A percentile compares a stretch with the other conserved stretches of the same genome.
phyloP scores from a whole-genome alignment of 345 rosid genomes.

The Conringia planisiliqua region DNA sequence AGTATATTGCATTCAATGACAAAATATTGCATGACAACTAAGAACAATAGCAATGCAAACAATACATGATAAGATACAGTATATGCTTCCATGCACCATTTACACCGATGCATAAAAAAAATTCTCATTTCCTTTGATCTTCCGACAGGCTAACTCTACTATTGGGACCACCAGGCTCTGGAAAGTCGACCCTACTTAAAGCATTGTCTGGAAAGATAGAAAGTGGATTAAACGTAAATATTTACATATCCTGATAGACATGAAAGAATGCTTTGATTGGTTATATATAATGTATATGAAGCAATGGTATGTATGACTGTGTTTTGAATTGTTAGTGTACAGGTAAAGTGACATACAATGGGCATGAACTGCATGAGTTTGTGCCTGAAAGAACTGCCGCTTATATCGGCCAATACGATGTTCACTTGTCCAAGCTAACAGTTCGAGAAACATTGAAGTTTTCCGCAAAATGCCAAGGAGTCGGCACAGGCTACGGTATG shows the following conservation, averaged over 20 bases:
- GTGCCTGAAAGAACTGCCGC: conserved; percentile 65
- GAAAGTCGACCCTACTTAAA: conserved; percentile 69
- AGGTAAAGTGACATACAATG: conserved; percentile 63
- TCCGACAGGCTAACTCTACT: conserved; percentile 57
- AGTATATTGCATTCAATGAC: not conserved
- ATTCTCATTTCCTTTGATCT: not conserved
- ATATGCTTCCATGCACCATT: too few relatives aligned
- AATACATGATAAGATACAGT: too few relatives aligned
- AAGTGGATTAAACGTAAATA: conserved; percentile 29
- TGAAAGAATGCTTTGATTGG: not conserved
- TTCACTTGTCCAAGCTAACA: conserved; percentile 59
- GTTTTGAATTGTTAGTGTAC: conserved; percentile 35
- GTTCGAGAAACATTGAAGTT: conserved; percentile 77
- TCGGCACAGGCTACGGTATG: conserved; percentile 61
- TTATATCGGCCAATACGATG: conserved; percentile 66
- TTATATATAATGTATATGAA: not conserved
- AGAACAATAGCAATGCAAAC: too few relatives aligned
- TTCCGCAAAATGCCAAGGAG: conserved; percentile 77
- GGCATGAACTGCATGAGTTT: conserved; percentile 53
- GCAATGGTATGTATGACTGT: not conserved
- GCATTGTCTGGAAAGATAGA: conserved; percentile 70
- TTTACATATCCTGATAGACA: not conserved
- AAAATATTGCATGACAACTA: not conserved
- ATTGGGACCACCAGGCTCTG: conserved; percentile 87
- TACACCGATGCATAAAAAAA: too few relatives aligned